Base-by-base conservation (phyloP, 1,284 basidiomycete genomes). In the Amylostereum chailletii region DNA sequence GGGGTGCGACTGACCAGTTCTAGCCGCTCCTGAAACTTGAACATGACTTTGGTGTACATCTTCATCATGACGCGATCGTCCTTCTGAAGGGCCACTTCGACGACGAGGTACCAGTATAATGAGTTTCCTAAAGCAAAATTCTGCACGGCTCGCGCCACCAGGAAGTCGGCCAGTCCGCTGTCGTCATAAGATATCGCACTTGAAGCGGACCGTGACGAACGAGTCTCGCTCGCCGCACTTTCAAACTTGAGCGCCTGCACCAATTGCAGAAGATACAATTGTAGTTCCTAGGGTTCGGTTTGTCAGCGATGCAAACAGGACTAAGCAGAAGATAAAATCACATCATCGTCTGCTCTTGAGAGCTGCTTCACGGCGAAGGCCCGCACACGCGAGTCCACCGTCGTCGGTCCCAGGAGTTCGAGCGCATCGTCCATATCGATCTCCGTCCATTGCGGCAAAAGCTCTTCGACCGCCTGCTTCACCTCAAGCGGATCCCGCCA, bases 221-320 rank as follows among this genome's bases (percentile, higher is more conserved):
- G 72, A 57, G 86, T 80, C 51, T 89, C 85, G 48, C 77, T 83
- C 2, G 83, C 84, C 1, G 79, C 72, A 57, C 78, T 88, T 62
- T 97, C 94, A 55, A 97, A 97, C 63, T 96, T 97, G 58, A 99
- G 81, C 0, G 95, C 94, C 69, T 99, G 96, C 0, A 99, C 95
- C 2, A 99, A 80, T 67, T 99, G 96, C 4, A 99, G 70, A 1
- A 99, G 75, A 64, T 99, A 99, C 1, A 98, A 65, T 47, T 92
- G 73, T 3, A 99, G 76, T 64, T 99, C 95, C 89, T 95, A 62
- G 33, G 10, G 29, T 8, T 29, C 4, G 5, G 19, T 19, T 19
- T 19, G 2, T 32, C 27, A 34, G 4, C 11, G 29, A 33, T 3
- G 32, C 34, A 48, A 56, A 39, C 9, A 38, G 34, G 44, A 34